phyloP scores from a whole-genome alignment of 805 yeast genomes.

The Limtongia smithiae region DNA sequence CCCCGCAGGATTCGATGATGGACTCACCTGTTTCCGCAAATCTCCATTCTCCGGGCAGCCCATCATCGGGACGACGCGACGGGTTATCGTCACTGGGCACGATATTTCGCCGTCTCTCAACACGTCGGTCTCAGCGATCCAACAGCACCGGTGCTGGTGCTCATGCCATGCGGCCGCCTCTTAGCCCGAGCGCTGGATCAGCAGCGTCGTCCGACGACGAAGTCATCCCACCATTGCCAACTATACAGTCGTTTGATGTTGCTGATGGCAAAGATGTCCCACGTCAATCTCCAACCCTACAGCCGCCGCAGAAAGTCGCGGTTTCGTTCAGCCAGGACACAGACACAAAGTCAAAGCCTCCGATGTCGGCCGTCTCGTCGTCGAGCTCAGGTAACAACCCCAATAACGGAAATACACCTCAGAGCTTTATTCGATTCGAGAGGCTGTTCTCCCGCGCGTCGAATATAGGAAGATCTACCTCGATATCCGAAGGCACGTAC shows the following conservation, averaged over 20 bases:
- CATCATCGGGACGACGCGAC: conserved; percentile 11
- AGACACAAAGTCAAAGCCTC: background rate
- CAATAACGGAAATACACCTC: conserved; percentile 9
- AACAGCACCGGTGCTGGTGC: conserved; percentile 12
- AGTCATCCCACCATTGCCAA: conserved; percentile 21
- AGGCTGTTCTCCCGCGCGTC: conserved; percentile 27
- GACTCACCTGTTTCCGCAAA: too few relatives aligned
- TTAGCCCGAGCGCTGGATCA: conserved; percentile 8
- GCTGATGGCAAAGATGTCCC: conserved; percentile 3
- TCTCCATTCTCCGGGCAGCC: too few relatives aligned
- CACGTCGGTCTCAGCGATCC: conserved; percentile 21
- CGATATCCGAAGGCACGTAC: conserved; percentile 28
- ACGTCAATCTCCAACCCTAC: too few relatives aligned
- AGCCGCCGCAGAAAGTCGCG: background rate
- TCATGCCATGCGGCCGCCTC: conserved; percentile 4
- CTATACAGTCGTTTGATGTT: conserved; percentile 12
- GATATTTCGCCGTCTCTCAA: conserved; percentile 21
- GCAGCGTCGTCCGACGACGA: conserved; percentile 20
- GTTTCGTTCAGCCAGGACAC: background rate
- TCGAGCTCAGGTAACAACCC: background rate
- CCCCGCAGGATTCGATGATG: too few relatives aligned
- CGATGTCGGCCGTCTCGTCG: too few relatives aligned
- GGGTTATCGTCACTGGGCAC: conserved; percentile 26
- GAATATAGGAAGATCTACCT: conserved; percentile 25
- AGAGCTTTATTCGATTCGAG: conserved; percentile 25